phyloP scores from a whole-genome alignment of 805 yeast species.

The Candida peoriensis region DNA sequence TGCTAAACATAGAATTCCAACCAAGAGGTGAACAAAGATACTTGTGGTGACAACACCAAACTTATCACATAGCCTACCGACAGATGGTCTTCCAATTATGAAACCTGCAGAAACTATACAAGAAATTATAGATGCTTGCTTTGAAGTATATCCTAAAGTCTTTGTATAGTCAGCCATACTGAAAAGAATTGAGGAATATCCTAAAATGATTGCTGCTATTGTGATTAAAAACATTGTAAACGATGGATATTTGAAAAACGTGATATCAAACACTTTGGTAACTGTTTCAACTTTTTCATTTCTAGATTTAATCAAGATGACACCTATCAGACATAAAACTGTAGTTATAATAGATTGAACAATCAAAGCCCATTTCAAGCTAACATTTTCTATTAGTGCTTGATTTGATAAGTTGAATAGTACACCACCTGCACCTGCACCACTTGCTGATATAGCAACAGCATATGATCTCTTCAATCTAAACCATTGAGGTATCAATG shows the following conservation, averaged over 20 bases:
- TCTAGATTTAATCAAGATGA: conserved; percentile 34
- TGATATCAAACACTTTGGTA: conserved; percentile 35
- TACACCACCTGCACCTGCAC: conserved; percentile 41
- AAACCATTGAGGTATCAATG: conserved; percentile 68
- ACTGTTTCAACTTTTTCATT: conserved; percentile 29
- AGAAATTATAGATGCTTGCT: conserved; percentile 52
- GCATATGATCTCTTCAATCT: conserved; percentile 50
- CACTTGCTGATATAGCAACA: conserved; percentile 32
- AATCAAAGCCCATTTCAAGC: conserved; percentile 29
- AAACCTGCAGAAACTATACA: conserved; percentile 59
- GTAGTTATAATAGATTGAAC: conserved; percentile 33
- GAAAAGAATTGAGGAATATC: conserved; percentile 56
- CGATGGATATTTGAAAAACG: conserved; percentile 34
- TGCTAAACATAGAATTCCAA: conserved; percentile 37
- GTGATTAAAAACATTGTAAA: conserved; percentile 37
- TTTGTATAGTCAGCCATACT: conserved; percentile 55
- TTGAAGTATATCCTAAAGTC: conserved; percentile 49
- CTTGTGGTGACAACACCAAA: conserved; percentile 49
- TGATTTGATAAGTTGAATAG: conserved; percentile 34
- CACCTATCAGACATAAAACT: conserved; percentile 29
- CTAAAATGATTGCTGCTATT: conserved; percentile 47
- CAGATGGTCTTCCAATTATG: conserved; percentile 47
- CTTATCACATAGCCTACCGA: conserved; percentile 46
- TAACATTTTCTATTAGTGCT: conserved; percentile 25
- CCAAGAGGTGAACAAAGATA: conserved; percentile 32